These are phyloP conservation scores for Penicillium aurantiogriseum DNA, from an alignment of 2,329 filamentous ascomycete species.

Conservation along the genomic window DNA sequence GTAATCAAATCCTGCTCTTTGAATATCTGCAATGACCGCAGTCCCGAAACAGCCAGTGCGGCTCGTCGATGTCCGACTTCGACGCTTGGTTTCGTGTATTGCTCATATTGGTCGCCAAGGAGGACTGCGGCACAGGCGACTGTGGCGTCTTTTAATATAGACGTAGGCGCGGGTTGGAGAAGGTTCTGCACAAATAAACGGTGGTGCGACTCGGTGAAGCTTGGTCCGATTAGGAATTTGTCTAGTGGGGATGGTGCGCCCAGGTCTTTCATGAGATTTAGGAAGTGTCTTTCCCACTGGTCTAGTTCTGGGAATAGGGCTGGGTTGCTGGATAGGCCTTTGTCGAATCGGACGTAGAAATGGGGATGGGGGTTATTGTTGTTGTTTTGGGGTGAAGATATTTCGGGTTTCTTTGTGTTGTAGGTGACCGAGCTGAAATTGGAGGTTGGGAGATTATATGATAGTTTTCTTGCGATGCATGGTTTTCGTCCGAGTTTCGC, in stretches of 20 bases:
- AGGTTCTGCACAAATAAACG: conserved; percentile 13
- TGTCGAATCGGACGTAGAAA: background rate
- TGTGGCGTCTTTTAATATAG: conserved; percentile 12
- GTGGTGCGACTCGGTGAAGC: conserved; percentile 15
- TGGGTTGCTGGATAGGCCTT: conserved; percentile 10
- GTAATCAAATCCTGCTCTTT: conserved; percentile 12
- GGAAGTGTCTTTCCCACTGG: conserved; percentile 16
- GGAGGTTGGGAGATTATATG: conserved; percentile 14
- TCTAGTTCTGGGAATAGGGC: conserved; percentile 11
- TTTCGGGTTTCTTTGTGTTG: background rate
- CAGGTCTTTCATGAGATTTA: conserved; percentile 19
- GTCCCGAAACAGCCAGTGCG: conserved; percentile 14
- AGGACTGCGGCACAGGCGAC: conserved; percentile 19
- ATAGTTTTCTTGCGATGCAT: conserved; percentile 5
- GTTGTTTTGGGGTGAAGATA: background rate
- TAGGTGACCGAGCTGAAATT: background rate
- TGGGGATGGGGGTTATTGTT: background rate
- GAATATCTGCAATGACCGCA: conserved; percentile 11
- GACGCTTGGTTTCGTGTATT: conserved; percentile 1
- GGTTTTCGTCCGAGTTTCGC: conserved; percentile 13
- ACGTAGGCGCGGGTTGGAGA: conserved; percentile 3
- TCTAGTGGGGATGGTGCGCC: conserved; percentile 14
- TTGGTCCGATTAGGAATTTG: conserved; percentile 17
- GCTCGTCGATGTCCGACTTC: conserved; percentile 16
- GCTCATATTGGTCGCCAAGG: conserved; percentile 9